These are phyloP conservation scores for Xylaria sp. DNA, from an alignment of 2,329 filamentous ascomycete genomes.

Conservation along the genomic window DNA sequence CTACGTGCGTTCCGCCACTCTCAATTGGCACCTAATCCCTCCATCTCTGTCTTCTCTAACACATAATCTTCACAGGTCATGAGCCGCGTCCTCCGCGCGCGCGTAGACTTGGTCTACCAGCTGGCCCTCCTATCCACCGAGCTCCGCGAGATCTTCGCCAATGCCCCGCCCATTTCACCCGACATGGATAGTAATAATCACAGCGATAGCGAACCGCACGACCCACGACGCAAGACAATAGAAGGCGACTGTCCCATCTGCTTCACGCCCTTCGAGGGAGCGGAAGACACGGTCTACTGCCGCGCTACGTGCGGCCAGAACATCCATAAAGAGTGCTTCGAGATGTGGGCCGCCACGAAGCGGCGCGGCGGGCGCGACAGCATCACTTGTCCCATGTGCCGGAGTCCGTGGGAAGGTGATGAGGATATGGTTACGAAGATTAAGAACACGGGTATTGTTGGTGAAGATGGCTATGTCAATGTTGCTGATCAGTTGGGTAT, in stretches of 20 bases:
- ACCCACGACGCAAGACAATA: constrained; percentile 59
- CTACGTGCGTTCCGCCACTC: constrained; percentile 57
- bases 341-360: constrained; percentile 64
- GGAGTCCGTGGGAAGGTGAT: constrained; percentile 65
- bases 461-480: constrained; percentile 69
- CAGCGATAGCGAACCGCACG: constrained; percentile 13
- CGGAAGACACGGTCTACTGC: constrained; percentile 61
- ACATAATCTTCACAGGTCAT: constrained; percentile 57
- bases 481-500: constrained; percentile 70
- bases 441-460: constrained; percentile 54
- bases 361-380: constrained; percentile 46
- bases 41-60: neutral
- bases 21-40: too few species aligned
- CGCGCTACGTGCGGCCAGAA: constrained; percentile 65
- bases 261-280: constrained; percentile 58
- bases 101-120: constrained; percentile 68
- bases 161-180: constrained; percentile 62
- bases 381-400: constrained; percentile 71
- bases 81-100: constrained; percentile 68
- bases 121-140: constrained; percentile 69
- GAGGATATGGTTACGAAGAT: constrained; percentile 57
- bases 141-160: constrained; percentile 67
- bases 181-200: constrained; percentile 41
- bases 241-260: constrained; percentile 70
- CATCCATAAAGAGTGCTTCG: constrained; percentile 64